A percentile compares a stretch with the other conserved stretches of the same genome.
Evolutionary conservation across 306 rosid genomes (phyloP).

Genomic region (Vigna angularis): DNA sequence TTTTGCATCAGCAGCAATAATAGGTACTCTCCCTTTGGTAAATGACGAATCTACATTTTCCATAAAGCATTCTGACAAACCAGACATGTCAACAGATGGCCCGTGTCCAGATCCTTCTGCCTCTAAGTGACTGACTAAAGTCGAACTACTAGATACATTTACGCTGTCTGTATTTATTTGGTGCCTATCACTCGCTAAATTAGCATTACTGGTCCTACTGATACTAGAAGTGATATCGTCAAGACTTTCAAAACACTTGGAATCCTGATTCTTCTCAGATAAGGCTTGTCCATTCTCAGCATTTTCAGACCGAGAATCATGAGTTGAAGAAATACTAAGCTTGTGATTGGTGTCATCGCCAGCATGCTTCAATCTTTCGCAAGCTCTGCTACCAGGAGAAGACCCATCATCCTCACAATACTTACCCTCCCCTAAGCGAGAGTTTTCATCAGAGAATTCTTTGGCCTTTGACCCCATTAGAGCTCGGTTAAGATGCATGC

Average conservation of each 20-base stretch:
- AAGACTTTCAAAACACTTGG: slow-evolving; percentile 61
- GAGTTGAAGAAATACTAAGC: slow-evolving; percentile 54
- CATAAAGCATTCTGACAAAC: slow-evolving; percentile 36
- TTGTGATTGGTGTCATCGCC: slow-evolving; percentile 67
- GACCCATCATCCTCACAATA: slow-evolving; percentile 60
- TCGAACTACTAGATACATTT: slow-evolving; percentile 52
- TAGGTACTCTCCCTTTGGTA: slow-evolving; percentile 46
- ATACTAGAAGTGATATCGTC: slow-evolving; percentile 67
- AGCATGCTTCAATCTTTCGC: slow-evolving; percentile 57
- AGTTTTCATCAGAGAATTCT: slow-evolving; percentile 77
- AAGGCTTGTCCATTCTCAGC: slow-evolving; percentile 59
- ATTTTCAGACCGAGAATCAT: slow-evolving; percentile 76
- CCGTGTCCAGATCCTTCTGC: slow-evolving; percentile 57
- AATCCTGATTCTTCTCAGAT: slow-evolving; percentile 48
- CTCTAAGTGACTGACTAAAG: slow-evolving; percentile 61
- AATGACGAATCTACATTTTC: slow-evolving; percentile 37
- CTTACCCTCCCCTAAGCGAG: slow-evolving; percentile 60
- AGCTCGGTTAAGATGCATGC: slow-evolving; percentile 70
- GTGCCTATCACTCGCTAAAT: slow-evolving; percentile 48
- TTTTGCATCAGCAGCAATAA: slow-evolving; percentile 50
- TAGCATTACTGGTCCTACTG: slow-evolving; percentile 63
- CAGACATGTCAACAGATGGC: slow-evolving; percentile 49
- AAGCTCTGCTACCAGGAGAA: slow-evolving; percentile 57
- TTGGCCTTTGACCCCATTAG: slow-evolving; percentile 68
- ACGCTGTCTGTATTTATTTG: slow-evolving; percentile 52